Evolutionary conservation across 345 rosid genomes (phyloP), one percentile per base, ranked within the genome.

Genomic region (Carallia pectinifolia): DNA sequence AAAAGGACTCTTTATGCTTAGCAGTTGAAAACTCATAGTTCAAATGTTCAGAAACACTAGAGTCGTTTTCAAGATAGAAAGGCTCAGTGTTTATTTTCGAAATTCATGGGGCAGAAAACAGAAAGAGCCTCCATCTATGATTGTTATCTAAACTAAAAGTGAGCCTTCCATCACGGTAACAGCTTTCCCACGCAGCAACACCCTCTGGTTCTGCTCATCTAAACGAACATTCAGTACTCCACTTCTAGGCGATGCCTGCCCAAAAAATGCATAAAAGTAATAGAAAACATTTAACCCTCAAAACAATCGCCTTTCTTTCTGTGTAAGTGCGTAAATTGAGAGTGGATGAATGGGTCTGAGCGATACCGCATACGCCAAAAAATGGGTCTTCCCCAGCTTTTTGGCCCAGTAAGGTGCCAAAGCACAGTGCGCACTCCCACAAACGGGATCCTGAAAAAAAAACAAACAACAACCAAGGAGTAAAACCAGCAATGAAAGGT

Each of bases 391-490:
- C 52, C 87, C 85, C 54, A 89, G 81, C 81, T 88, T 89, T 53
- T 81, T 59, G 68, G 82, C 80, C 97, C 97, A 93, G 59, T 91
- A 89, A 29, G 79, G 65, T 68, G 90, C 91, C 71, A 93, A 69
- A 38, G 89, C 83, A 81, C 98, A 91, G 67, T 89, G 86, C 12
- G 94, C 96, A 74, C 91, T 85, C 40, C 98, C 96, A 61, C 85
- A 77, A 30, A 89, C 92, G 59, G 96, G 95, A 78, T 91, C 97
- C 98, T 93, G 82, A 56, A 69, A 29, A 69, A 29, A 58, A 67
- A 27, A 73, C 27, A 68, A 62, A 52, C 39, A 17, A 33, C 7
- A 6, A 0, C 40, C 15, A 33, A 33, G 34, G 10, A 15, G 61
- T 29, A 1, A 13, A 37, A 33, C 31, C 5, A 34, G 6, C 40